Conservation (phyloP, 1,284 basidiomycete genomes). For the Paramarasmius palmivorus region DNA sequence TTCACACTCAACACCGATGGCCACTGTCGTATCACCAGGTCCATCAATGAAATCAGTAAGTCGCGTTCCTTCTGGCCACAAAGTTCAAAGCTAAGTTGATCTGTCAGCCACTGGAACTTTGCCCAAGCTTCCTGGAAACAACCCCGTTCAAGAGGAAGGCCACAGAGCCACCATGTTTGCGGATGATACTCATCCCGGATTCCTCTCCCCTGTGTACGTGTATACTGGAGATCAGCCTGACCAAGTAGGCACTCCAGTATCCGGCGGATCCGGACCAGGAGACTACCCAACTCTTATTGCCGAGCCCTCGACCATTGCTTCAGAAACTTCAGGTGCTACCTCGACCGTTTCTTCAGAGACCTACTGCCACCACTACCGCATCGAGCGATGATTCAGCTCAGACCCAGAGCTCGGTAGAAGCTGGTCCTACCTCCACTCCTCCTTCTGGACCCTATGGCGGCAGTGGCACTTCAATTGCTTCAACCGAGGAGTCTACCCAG, state of each 20-base stretch:
- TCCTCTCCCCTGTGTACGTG: conserved; percentile 39
- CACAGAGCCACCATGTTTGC: conserved; percentile 27
- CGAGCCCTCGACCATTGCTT: too few relatives aligned
- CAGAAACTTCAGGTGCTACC: conserved; percentile 14
- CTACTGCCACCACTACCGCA: not conserved
- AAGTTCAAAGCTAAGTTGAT: not conserved
- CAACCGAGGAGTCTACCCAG: not conserved
- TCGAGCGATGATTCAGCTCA: not conserved
- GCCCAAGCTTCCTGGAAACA: conserved; percentile 39
- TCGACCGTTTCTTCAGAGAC: conserved; percentile 31
- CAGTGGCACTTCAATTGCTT: not conserved
- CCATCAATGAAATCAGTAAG: conserved; percentile 16
- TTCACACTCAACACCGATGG: conserved; percentile 16
- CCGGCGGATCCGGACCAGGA: conserved; percentile 40
- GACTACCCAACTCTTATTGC: conserved; percentile 34
- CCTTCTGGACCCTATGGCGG: conserved; percentile 22
- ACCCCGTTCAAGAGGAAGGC: conserved; percentile 38
- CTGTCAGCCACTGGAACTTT: conserved; percentile 36
- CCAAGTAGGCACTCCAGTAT: not conserved
- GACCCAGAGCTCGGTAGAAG: not conserved
- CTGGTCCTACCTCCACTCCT: conserved; percentile 27
- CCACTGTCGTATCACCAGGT: conserved; percentile 14
- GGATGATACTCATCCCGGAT: conserved; percentile 29
- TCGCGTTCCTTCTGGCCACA: not conserved
- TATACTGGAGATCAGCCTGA: conserved; percentile 31